These are phyloP conservation scores for Aspergillus cristatus DNA, from an alignment of 495 filamentous ascomycete genomes.

Conservation along the genomic window DNA sequence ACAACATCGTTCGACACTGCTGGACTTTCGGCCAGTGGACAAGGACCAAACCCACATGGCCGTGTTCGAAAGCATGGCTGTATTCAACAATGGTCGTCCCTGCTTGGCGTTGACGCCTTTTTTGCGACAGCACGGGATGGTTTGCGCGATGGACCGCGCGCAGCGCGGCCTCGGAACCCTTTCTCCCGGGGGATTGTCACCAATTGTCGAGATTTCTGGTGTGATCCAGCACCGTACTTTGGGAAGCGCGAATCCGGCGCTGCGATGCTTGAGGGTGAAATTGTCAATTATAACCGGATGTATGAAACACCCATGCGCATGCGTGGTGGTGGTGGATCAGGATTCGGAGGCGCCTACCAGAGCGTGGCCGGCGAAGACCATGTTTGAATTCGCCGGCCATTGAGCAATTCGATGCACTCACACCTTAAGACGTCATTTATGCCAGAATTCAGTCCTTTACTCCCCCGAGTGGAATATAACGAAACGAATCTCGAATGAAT, in stretches of 20 bases:
- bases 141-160: slow-evolving; percentile 42
- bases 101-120: slow-evolving; percentile 87
- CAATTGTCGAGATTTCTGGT: slow-evolving; percentile 97
- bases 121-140: slow-evolving; percentile 70
- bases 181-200: slow-evolving; percentile 72
- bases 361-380: slow-evolving; percentile 34
- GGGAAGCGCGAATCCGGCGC: slow-evolving; percentile 61
- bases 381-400: slow-evolving; percentile 18
- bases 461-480: not conserved
- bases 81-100: slow-evolving; percentile 66
- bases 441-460: too few relatives aligned
- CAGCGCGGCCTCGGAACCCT: slow-evolving; percentile 56
- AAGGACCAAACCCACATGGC: slow-evolving; percentile 34
- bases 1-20: slow-evolving; percentile 58
- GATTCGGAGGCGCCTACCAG: slow-evolving; percentile 20
- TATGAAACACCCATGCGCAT: slow-evolving; percentile 74
- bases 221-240: slow-evolving; percentile 77
- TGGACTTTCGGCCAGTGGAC: slow-evolving; percentile 50
- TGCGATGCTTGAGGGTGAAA: slow-evolving; percentile 66
- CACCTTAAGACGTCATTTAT: too few relatives aligned
- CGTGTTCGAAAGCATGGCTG: slow-evolving; percentile 46
- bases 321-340: slow-evolving; percentile 30
- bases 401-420: too few relatives aligned
- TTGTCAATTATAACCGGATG: slow-evolving; percentile 78
- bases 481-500: not conserved